These are phyloP conservation scores for Deinandra increscens DNA, from an alignment of 129 eudicot genomes.

Conservation along the genomic window DNA sequence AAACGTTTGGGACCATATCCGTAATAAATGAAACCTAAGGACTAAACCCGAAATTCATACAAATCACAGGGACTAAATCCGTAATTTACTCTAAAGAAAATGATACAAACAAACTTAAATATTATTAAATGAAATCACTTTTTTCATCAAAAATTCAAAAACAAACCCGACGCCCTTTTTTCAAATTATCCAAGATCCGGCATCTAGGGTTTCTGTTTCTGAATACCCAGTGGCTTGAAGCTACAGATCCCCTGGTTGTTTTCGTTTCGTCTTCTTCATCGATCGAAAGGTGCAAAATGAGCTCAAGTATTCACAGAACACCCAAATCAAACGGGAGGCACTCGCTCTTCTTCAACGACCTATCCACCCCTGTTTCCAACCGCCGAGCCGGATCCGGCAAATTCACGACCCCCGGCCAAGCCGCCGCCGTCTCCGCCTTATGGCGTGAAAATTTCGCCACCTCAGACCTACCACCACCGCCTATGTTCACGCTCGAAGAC, in stretches of 20 bases:
- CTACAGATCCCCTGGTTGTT: background rate
- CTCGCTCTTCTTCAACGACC: constrained; percentile 72
- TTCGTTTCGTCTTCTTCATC: background rate
- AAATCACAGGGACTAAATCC: no score
- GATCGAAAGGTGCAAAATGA: constrained; percentile 38
- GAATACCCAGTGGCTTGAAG: background rate
- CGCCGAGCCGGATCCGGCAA: constrained; percentile 57
- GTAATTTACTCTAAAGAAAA: no score
- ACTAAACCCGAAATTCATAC: no score
- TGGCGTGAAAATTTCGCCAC: constrained; percentile 94
- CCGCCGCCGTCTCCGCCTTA: constrained; percentile 93
- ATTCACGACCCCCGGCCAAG: constrained; percentile 87
- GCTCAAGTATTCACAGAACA: constrained; percentile 53
- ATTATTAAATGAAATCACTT: no score
- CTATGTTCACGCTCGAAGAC: constrained; percentile 82
- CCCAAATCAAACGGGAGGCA: constrained; percentile 77
- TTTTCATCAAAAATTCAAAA: no score
- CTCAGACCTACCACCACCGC: constrained; percentile 95
- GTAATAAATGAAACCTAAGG: no score
- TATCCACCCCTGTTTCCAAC: constrained; percentile 75
- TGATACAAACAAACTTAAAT: no score
- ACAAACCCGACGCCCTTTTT: no score
- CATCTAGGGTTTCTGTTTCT: constrained; percentile 18
- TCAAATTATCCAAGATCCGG: background rate
- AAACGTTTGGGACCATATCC: no score